Base-by-base conservation (phyloP, 2,329 filamentous ascomycete species). In the Phialocephala subalpina region DNA sequence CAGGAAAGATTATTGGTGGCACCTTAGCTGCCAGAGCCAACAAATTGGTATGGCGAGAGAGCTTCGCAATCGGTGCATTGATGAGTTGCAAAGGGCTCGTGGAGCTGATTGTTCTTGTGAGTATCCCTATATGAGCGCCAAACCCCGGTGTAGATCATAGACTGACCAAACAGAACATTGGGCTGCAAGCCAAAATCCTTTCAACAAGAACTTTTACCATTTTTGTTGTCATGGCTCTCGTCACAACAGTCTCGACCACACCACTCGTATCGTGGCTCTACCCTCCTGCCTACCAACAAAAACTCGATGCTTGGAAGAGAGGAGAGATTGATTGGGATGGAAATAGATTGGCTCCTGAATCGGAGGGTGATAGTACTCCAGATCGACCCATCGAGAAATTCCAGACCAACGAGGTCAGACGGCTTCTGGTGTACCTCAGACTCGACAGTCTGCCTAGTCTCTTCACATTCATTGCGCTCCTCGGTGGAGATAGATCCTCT, bases 51-150 rank as follows among this genome's bases (percentile, higher is more conserved):
- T 98, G 95, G 95, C 87, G 94, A 66, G 95, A 98, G 77, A 94
- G 92, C 64, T 87, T 97, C 36, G 88, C 93, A 1, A 96, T 98
- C 71, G 95, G 95, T 16, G 88, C 90, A 18, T 80, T 97, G 73
- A 98, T 98, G 95, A 97, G 93, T 79, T 98, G 95, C 79, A 98
- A 98, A 78, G 95, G 95, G 73, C 83, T 98, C 11, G 94, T 97
- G 0, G 94, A 97, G 78, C 82, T 98, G 60, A 97, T 98, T 77
- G 94, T 97, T n/a, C 78, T 97, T 78, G 92, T 94, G 83, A 80
- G 88, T 73, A 14, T n/a, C 38, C 25, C 25, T n/a, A 18, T 42
- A 16, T 53, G 14, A 20, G n/a, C 59, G 45, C 57, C 14, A 38
- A 22, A 49, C 4, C 53, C 22, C 33, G 20, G 12, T 20, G 36